A percentile compares a stretch with the other conserved stretches of the same genome.
Conservation (phyloP, 1,284 basidiomycete species). For the Irpex sp. region DNA sequence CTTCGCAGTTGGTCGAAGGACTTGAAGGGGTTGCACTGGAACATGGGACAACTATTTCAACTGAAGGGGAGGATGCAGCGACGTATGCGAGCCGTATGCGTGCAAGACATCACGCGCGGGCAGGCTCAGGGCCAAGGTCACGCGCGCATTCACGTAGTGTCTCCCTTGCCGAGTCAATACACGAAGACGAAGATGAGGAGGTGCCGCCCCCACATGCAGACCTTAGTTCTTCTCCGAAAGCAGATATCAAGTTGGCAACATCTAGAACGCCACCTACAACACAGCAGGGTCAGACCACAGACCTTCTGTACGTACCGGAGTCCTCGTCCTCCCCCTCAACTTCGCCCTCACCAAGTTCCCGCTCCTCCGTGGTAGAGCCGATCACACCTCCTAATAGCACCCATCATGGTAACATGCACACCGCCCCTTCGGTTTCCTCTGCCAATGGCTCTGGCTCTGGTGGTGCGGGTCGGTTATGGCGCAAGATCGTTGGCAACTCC, state of each 20-base stretch:
- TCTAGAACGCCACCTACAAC: not conserved
- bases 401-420: not conserved
- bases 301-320: not conserved
- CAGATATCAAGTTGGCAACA: not conserved
- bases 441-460: not conserved
- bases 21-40: not conserved
- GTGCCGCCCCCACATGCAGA: not conserved
- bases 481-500: not conserved
- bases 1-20: too few species aligned
- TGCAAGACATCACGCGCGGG: conserved; percentile 8
- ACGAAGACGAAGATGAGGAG: not conserved
- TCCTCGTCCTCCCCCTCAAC: not conserved
- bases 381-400: not conserved
- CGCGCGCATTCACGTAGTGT: conserved; percentile 10
- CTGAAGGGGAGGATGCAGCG: conserved; percentile 9
- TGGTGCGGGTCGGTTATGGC: not conserved
- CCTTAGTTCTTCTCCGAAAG: not conserved
- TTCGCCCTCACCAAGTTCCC: not conserved
- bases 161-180: conserved; percentile 2
- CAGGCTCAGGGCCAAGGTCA: conserved; percentile 1
- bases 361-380: not conserved
- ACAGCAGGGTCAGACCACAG: not conserved
- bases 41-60: not conserved
- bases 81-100: conserved; percentile 13
- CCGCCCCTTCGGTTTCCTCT: not conserved